phyloP scores from a whole-genome alignment of 2,329 filamentous ascomycete species.

The Arthrobotrys pseudoclavata region DNA sequence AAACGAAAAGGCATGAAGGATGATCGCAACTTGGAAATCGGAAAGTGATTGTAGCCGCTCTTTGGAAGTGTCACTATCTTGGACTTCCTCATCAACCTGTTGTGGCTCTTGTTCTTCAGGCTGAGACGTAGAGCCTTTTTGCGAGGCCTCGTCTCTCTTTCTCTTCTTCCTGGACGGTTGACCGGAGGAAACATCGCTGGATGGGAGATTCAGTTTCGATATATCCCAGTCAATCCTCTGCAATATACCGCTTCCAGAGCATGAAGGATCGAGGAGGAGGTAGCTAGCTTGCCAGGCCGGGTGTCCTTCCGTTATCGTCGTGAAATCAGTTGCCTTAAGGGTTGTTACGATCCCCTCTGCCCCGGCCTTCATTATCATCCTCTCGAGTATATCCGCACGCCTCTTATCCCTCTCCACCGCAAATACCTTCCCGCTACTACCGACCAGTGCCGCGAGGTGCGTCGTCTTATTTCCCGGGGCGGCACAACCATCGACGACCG shows the following conservation, averaged over 20 bases:
- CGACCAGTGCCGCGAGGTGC: slow-evolving; percentile 83
- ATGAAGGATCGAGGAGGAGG: slow-evolving; percentile 90
- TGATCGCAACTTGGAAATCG: slow-evolving; percentile 82
- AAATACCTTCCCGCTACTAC: slow-evolving; percentile 72
- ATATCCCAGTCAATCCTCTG: slow-evolving; percentile 71
- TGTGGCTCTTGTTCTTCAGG: slow-evolving; percentile 66
- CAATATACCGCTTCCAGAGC: slow-evolving; percentile 94
- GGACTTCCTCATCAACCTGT: slow-evolving; percentile 59
- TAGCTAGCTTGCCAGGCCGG: slow-evolving; percentile 78
- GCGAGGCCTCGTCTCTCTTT: slow-evolving; percentile 59
- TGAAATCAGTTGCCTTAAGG: slow-evolving; percentile 82
- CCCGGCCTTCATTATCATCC: slow-evolving; percentile 85
- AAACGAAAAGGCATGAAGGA: slow-evolving; percentile 88
- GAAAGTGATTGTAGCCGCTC: slow-evolving; percentile 80
- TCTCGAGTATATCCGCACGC: slow-evolving; percentile 81
- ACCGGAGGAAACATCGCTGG: slow-evolving; percentile 35
- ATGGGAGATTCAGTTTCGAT: slow-evolving; percentile 30
- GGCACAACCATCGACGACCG: slow-evolving; percentile 91
- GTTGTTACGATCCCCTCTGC: slow-evolving; percentile 77
- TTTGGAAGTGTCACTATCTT: slow-evolving; percentile 71
- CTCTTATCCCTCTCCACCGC: slow-evolving; percentile 83
- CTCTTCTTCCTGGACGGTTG: slow-evolving; percentile 22
- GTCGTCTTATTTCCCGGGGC: slow-evolving; percentile 98
- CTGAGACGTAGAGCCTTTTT: slow-evolving; percentile 38
- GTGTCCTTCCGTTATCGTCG: slow-evolving; percentile 73